These are phyloP conservation scores for Hanseniaspora valbyensis DNA, from an alignment of 805 yeast species.

Conservation along the genomic window DNA sequence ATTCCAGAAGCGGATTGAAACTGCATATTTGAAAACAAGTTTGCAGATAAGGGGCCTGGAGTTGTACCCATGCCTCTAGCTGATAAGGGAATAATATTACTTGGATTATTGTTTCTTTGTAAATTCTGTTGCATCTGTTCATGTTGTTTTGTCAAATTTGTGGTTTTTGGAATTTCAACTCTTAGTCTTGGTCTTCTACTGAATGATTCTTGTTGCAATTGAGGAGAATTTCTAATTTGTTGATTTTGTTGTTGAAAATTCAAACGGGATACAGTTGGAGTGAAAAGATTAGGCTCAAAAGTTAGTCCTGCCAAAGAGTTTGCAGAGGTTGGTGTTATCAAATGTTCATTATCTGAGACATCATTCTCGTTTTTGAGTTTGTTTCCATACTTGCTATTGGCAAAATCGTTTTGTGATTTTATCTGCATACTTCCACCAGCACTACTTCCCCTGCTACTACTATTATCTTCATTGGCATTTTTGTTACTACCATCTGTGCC, in stretches of 20 bases:
- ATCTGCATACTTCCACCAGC: neutral
- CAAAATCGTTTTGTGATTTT: neutral
- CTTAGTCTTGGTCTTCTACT: constrained; percentile 12
- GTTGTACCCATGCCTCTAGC: constrained; percentile 6
- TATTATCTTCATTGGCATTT: neutral
- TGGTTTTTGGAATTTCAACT: constrained; percentile 14
- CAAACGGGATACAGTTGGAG: constrained; percentile 20
- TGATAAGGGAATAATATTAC: constrained; percentile 7
- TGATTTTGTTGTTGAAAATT: constrained; percentile 19
- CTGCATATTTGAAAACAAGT: constrained; percentile 11
- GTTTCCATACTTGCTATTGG: neutral
- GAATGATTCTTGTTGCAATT: constrained; percentile 23
- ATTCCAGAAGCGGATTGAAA: neutral
- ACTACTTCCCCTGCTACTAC: neutral
- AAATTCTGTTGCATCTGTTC: constrained; percentile 1
- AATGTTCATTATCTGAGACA: constrained; percentile 13
- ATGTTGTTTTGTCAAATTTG: constrained; percentile 1
- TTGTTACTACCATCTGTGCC: neutral
- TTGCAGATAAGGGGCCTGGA: constrained; percentile 12
- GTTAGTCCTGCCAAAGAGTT: constrained; percentile 19
- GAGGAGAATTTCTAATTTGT: constrained; percentile 14
- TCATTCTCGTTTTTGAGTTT: constrained; percentile 13
- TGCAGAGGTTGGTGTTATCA: constrained; percentile 24
- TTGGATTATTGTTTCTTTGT: constrained; percentile 2
- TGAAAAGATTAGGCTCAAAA: constrained; percentile 28